Evolutionary conservation across 2,329 filamentous ascomycete genomes (phyloP).

Genomic region (Golovinomyces cichoracearum): DNA sequence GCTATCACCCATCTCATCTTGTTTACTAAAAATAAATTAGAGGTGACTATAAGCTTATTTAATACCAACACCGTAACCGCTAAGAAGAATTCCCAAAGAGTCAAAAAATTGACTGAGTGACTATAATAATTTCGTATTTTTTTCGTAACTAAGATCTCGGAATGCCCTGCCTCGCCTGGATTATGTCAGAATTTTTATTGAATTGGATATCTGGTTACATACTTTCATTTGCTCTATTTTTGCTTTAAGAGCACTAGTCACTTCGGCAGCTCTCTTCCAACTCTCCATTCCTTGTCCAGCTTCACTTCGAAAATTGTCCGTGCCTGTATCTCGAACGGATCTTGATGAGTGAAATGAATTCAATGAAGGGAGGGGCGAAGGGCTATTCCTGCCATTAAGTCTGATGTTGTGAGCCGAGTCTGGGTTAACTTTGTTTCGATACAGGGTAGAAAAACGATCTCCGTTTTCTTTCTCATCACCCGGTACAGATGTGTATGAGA

Average conservation of each 20-base stretch:
- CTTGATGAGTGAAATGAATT: slow-evolving; percentile 7
- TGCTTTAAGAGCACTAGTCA: slow-evolving; percentile 89
- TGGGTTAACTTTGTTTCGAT: slow-evolving; percentile 14
- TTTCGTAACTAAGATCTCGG: slow-evolving; percentile 17
- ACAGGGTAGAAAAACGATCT: slow-evolving; percentile 9
- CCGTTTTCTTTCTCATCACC: slow-evolving; percentile 58
- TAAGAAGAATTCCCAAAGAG: not conserved
- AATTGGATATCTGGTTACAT: slow-evolving; percentile 7
- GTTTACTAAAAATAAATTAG: too few relatives aligned
- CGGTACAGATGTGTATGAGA: slow-evolving; percentile 37
- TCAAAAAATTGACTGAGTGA: not conserved
- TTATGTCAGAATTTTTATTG: slow-evolving; percentile 2
- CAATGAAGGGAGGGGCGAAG: slow-evolving; percentile 7
- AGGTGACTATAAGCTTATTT: too few relatives aligned
- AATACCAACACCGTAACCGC: too few relatives aligned
- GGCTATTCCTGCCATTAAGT: slow-evolving; percentile 13
- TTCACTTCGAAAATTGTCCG: slow-evolving; percentile 10
- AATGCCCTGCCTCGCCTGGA: slow-evolving; percentile 25
- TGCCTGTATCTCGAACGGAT: slow-evolving; percentile 14
- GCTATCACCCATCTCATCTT: too few relatives aligned
- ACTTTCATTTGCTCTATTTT: slow-evolving; percentile 97
- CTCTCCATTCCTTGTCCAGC: slow-evolving; percentile 43
- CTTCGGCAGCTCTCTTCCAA: slow-evolving; percentile 90
- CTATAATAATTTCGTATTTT: not conserved
- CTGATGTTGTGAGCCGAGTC: slow-evolving; percentile 13